phyloP scores from a whole-genome alignment of 2,329 filamentous ascomycete species.

The Colletotrichum sp. region DNA sequence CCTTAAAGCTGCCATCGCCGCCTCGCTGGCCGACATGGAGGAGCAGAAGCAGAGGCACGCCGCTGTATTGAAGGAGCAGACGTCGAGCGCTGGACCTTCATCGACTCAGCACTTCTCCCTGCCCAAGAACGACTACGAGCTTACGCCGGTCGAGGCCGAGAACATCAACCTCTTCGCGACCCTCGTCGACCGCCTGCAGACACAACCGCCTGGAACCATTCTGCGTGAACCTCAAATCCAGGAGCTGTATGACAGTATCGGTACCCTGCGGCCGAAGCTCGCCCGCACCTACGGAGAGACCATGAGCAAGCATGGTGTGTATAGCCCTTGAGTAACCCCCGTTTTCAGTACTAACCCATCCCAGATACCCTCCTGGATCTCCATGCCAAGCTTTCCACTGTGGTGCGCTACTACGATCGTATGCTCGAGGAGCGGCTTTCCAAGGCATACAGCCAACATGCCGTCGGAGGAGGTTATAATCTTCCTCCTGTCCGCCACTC shows the following conservation, averaged over 20 bases:
- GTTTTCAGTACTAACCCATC: slow-evolving; percentile 34
- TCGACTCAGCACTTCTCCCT: slow-evolving; percentile 60
- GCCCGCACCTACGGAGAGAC: slow-evolving; percentile 97
- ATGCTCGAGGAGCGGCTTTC: slow-evolving; percentile 97
- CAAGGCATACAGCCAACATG: slow-evolving; percentile 88
- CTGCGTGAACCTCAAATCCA: slow-evolving; percentile 97
- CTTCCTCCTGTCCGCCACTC: slow-evolving; percentile 57
- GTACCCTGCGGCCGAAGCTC: slow-evolving; percentile 89
- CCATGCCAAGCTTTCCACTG: slow-evolving; percentile 93
- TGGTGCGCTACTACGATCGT: slow-evolving; percentile 95
- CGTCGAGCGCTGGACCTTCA: slow-evolving; percentile 56
- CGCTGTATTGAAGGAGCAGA: slow-evolving; percentile 81
- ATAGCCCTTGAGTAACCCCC: neutral
- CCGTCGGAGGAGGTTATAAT: slow-evolving; percentile 68
- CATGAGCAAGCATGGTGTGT: slow-evolving; percentile 96
- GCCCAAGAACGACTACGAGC: slow-evolving; percentile 91
- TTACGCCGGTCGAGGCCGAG: slow-evolving; percentile 91
- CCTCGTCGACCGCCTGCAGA: slow-evolving; percentile 90
- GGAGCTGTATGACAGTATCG: slow-evolving; percentile 96
- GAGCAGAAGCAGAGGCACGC: slow-evolving; percentile 94
- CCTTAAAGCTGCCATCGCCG: slow-evolving; percentile 91
- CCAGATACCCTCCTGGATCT: slow-evolving; percentile 90
- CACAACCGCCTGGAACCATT: slow-evolving; percentile 94
- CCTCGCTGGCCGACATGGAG: slow-evolving; percentile 95
- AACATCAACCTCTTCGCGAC: slow-evolving; percentile 98